phyloP scores from a whole-genome alignment of 495 filamentous ascomycete genomes.

The Beverwykella pulmonaria region DNA sequence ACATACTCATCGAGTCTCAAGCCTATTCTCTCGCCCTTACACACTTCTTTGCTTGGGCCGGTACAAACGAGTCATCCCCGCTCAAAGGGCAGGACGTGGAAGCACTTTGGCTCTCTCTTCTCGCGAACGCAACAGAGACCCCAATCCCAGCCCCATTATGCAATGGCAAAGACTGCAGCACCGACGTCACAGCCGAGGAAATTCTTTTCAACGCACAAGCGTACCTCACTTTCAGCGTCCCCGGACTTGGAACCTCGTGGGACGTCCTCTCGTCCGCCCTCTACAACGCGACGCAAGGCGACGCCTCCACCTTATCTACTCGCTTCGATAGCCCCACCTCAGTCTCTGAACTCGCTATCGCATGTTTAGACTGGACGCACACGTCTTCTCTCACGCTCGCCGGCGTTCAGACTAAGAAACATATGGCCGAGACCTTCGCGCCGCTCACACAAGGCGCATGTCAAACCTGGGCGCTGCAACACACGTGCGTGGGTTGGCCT shows the following conservation, averaged over 20 bases:
- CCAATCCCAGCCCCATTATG: conserved; percentile 46
- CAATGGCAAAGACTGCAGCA: conserved; percentile 13
- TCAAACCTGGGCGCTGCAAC: conserved; percentile 6
- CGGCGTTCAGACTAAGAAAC: conserved; percentile 3
- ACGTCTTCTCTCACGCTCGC: conserved; percentile 4
- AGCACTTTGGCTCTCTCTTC: conserved; percentile 38
- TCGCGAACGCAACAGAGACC: conserved; percentile 36
- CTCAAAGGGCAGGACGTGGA: conserved; percentile 41
- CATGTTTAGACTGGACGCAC: conserved; percentile 13
- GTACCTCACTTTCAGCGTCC: conserved; percentile 18
- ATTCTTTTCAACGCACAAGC: conserved; percentile 1
- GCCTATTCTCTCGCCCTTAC: conserved; percentile 43
- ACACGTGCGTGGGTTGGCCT: conserved; percentile 14
- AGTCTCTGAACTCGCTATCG: conserved; percentile 2
- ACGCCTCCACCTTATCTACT: conserved; percentile 10
- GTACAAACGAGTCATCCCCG: conserved; percentile 34
- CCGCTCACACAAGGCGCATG: conserved; percentile 11
- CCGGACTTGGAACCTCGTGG: background rate
- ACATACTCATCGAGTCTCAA: conserved; percentile 39
- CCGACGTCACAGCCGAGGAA: conserved; percentile 33
- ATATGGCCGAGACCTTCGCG: background rate
- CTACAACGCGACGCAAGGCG: conserved; percentile 3
- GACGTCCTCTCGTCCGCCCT: background rate
- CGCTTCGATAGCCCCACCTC: background rate
- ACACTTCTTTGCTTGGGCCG: conserved; percentile 48